Conservation (phyloP, 805 yeast species). For the Isabelozyma gotoi region DNA sequence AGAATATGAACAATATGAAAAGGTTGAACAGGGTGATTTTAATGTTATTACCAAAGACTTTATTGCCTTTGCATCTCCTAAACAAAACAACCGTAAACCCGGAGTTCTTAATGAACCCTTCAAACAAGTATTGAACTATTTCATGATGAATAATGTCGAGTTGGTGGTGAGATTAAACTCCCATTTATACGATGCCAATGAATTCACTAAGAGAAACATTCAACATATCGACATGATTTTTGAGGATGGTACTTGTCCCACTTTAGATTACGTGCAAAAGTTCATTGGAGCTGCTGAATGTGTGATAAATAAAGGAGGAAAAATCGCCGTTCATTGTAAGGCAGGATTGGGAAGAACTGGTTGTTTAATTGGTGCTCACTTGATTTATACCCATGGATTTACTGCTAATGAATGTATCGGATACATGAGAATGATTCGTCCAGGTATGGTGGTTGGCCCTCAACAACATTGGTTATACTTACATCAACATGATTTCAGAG, state of each 20-base stretch:
- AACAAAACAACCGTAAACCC: constrained; percentile 49
- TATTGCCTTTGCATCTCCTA: constrained; percentile 97
- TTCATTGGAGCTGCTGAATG: constrained; percentile 96
- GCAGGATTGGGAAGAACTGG: constrained; percentile 99
- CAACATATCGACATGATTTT: constrained; percentile 94
- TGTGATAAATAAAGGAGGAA: constrained; percentile 80
- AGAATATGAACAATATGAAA: constrained; percentile 90
- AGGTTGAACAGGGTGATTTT: constrained; percentile 97
- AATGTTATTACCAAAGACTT: constrained; percentile 90
- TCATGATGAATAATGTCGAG: constrained; percentile 70
- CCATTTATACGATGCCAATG: constrained; percentile 80
- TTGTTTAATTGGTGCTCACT: constrained; percentile 94
- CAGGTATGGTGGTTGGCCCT: constrained; percentile 99
- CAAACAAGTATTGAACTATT: constrained; percentile 76
- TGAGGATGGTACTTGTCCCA: constrained; percentile 98
- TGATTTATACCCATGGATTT: constrained; percentile 93
- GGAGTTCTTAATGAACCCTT: constrained; percentile 71
- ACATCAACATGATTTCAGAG: constrained; percentile 94
- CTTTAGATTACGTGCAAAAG: constrained; percentile 86
- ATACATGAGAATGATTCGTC: constrained; percentile 92
- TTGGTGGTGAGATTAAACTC: constrained; percentile 91
- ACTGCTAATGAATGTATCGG: constrained; percentile 97
- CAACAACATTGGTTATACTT: constrained; percentile 98
- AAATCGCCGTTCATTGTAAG: constrained; percentile 98
- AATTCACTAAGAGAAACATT: constrained; percentile 80